phyloP scores from a whole-genome alignment of 2,329 filamentous ascomycete species.

The Fusarium begoniae region DNA sequence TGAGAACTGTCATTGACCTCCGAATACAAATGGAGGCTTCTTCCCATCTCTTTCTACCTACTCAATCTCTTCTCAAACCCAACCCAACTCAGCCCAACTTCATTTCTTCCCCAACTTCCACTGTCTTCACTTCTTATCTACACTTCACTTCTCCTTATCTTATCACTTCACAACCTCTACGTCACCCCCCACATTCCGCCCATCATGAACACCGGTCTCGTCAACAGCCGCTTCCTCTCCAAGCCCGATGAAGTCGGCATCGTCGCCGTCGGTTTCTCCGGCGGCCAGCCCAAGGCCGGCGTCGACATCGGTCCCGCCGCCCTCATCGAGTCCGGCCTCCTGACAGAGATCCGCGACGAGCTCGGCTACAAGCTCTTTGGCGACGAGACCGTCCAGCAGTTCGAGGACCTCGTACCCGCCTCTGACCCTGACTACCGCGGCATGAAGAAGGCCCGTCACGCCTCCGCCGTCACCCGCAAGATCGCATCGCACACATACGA shows the following conservation, averaged over 20 bases:
- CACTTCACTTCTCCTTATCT: slow-evolving; percentile 5
- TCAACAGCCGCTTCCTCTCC: slow-evolving; percentile 79
- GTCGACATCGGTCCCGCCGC: slow-evolving; percentile 91
- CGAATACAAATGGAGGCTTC: slow-evolving; percentile 35
- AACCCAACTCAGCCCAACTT: background rate
- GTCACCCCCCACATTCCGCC: slow-evolving; percentile 39
- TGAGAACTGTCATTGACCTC: slow-evolving; percentile 16
- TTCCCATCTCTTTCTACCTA: slow-evolving; percentile 1
- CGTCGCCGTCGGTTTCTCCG: slow-evolving; percentile 95
- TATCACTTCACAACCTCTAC: slow-evolving; percentile 29
- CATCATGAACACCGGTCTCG: slow-evolving; percentile 62
- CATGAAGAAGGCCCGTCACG: slow-evolving; percentile 94
- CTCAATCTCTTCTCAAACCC: background rate
- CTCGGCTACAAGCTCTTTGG: slow-evolving; percentile 89
- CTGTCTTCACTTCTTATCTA: background rate
- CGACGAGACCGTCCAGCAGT: slow-evolving; percentile 83
- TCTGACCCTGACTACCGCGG: slow-evolving; percentile 81
- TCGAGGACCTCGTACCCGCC: slow-evolving; percentile 76
- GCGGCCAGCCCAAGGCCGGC: slow-evolving; percentile 89
- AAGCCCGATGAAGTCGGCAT: slow-evolving; percentile 84
- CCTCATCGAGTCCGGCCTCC: slow-evolving; percentile 87
- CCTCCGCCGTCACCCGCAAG: slow-evolving; percentile 83
- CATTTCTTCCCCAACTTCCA: background rate
- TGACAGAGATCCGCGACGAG: slow-evolving; percentile 83
- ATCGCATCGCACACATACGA: slow-evolving; percentile 87